Evolutionary conservation across 2,329 filamentous ascomycete species (phyloP).

Genomic region (Chlorencoelia australis): DNA sequence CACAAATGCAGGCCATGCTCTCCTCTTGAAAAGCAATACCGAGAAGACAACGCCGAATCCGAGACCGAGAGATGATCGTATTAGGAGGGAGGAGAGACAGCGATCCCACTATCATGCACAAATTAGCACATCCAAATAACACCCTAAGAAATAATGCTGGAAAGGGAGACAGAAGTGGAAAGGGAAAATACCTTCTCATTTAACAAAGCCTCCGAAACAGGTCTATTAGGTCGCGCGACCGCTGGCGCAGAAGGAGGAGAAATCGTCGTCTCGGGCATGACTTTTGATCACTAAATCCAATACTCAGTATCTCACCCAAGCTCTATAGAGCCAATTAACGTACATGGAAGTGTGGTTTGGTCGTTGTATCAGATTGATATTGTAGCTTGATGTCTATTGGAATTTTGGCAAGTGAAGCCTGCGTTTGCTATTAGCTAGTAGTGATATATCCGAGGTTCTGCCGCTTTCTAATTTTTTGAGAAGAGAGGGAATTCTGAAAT

Average conservation of each 20-base stretch:
- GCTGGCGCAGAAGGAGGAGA: slow-evolving; percentile 39
- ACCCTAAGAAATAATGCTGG: too few species aligned
- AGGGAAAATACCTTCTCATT: slow-evolving; percentile 77
- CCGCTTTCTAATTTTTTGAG: background rate
- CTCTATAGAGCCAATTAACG: slow-evolving; percentile 8
- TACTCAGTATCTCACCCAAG: slow-evolving; percentile 1
- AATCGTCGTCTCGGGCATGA: slow-evolving; percentile 25
- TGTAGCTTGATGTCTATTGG: background rate
- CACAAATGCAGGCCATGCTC: slow-evolving; percentile 94
- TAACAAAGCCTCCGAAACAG: slow-evolving; percentile 93
- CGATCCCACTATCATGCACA: slow-evolving; percentile 71
- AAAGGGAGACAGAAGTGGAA: slow-evolving; percentile 15
- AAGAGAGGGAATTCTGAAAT: background rate
- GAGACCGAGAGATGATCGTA: slow-evolving; percentile 91
- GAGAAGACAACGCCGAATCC: slow-evolving; percentile 98
- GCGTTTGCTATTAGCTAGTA: background rate
- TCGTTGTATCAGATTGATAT: background rate
- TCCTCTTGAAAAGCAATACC: slow-evolving; percentile 93
- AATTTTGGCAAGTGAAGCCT: background rate
- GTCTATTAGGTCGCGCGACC: slow-evolving; percentile 60
- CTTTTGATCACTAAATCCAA: slow-evolving; percentile 4
- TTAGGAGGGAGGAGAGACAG: slow-evolving; percentile 93
- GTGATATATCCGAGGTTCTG: background rate
- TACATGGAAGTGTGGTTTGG: slow-evolving; percentile 2
- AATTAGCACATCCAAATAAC: slow-evolving; percentile 8